A percentile compares a stretch with the other conserved stretches of the same genome.
phyloP scores from a whole-genome alignment of 2,329 filamentous ascomycete genomes.

The Exophiala dermatitidis region DNA sequence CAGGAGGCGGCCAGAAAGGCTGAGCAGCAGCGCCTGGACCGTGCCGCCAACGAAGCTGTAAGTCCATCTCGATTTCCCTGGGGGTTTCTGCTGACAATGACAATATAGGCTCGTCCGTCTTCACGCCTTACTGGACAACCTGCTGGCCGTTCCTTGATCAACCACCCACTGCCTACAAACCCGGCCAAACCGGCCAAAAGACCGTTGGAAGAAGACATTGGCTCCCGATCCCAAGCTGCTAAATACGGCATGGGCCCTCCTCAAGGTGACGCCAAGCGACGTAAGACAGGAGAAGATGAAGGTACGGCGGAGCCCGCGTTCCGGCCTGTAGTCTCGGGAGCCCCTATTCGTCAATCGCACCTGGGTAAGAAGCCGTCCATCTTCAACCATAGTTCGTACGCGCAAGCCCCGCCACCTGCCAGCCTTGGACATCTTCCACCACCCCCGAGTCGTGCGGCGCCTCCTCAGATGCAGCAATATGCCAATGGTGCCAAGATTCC shows the following conservation, averaged over 20 bases:
- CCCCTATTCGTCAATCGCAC: conserved; percentile 75
- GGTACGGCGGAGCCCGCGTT: conserved; percentile 55
- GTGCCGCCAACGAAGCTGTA: conserved; percentile 30
- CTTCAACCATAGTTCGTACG: conserved; percentile 33
- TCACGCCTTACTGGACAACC: conserved; percentile 45
- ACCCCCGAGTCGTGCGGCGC: conserved; percentile 57
- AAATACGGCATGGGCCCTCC: conserved; percentile 49
- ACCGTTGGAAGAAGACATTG: conserved; percentile 53
- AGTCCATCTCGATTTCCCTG: background rate
- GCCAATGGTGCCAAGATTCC: conserved; percentile 75
- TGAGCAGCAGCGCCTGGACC: conserved; percentile 36
- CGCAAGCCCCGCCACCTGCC: conserved; percentile 46
- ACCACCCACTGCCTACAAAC: conserved; percentile 52
- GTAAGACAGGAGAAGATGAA: conserved; percentile 64
- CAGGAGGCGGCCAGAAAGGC: conserved; percentile 40
- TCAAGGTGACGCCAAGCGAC: conserved; percentile 68
- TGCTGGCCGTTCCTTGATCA: conserved; percentile 50
- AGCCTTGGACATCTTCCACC: conserved; percentile 59
- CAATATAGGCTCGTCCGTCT: conserved; percentile 39
- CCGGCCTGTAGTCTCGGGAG: conserved; percentile 62
- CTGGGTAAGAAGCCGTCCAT: conserved; percentile 55
- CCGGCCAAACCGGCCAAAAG: conserved; percentile 70
- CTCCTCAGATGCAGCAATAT: conserved; percentile 77
- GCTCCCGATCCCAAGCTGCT: conserved; percentile 38
- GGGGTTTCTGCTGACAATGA: background rate